phyloP scores from a whole-genome alignment of 768 basidiomycete genomes.

The Pleurotus eryngii region DNA sequence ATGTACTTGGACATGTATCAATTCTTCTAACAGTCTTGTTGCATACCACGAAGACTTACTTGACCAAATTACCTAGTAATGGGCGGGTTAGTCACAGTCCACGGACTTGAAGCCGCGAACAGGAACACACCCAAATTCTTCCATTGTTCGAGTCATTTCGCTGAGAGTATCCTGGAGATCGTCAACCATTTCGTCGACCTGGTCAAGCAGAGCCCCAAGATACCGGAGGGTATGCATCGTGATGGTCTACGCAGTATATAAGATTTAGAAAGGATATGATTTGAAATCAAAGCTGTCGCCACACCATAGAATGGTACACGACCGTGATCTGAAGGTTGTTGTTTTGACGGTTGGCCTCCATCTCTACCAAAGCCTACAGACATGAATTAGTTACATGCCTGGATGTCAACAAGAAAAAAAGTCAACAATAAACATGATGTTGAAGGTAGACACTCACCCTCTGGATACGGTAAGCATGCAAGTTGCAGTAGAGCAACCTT shows the following conservation, averaged over 20 bases:
- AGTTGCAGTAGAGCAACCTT: too few relatives aligned
- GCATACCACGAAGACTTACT: not conserved
- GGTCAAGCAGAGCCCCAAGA: constrained; percentile 10
- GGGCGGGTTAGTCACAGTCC: not conserved
- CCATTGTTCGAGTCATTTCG: not conserved
- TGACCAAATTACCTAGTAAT: constrained; percentile 1
- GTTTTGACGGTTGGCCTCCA: not conserved
- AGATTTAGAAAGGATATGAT: too few relatives aligned
- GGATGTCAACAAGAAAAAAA: too few relatives aligned
- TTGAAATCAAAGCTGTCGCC: not conserved
- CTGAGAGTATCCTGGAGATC: not conserved
- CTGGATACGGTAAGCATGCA: too few relatives aligned
- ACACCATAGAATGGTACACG: constrained; percentile 4
- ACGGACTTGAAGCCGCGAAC: not conserved
- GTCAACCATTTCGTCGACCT: constrained; percentile 10
- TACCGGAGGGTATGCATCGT: constrained; percentile 4
- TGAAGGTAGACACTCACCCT: too few relatives aligned
- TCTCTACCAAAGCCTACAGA: not conserved
- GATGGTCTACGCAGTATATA: not conserved
- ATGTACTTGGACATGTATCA: not conserved
- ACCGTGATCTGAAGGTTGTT: constrained; percentile 4
- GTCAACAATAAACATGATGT: too few relatives aligned
- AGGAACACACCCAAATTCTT: constrained; percentile 11
- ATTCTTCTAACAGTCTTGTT: too few relatives aligned
- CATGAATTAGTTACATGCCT: too few relatives aligned